These are phyloP conservation scores for Ceriops decandra DNA, from an alignment of 345 rosid genomes.

Conservation along the genomic window DNA sequence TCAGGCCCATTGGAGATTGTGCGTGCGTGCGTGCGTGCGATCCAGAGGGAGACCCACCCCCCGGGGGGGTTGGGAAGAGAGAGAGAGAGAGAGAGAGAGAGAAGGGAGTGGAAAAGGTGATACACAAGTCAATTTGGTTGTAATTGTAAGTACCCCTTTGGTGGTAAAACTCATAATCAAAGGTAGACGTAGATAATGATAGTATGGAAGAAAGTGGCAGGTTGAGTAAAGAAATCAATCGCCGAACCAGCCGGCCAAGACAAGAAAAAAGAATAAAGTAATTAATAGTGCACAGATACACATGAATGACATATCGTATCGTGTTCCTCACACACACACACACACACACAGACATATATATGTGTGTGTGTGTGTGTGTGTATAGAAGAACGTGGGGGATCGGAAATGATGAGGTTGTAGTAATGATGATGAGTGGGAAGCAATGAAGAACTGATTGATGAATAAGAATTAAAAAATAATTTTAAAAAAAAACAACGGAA, in stretches of 20 bases:
- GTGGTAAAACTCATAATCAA: conserved; percentile 31
- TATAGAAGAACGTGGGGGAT: neutral
- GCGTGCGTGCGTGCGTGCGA: too few species aligned
- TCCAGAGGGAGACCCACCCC: too few species aligned
- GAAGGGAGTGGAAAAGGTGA: neutral
- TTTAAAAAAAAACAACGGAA: neutral
- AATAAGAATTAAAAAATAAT: neutral
- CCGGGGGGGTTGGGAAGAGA: neutral
- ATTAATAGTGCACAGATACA: neutral
- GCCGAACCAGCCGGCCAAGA: conserved; percentile 16
- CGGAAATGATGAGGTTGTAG: conserved; percentile 19
- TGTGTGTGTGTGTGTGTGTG: too few species aligned
- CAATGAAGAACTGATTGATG: neutral
- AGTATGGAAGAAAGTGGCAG: conserved; percentile 30
- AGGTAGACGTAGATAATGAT: conserved; percentile 25
- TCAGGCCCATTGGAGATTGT: too few species aligned
- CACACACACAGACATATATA: too few species aligned
- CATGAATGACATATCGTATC: neutral
- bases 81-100: conserved; percentile 8
- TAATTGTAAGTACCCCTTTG: conserved; percentile 39
- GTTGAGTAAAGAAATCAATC: conserved; percentile 22
- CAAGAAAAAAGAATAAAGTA: conserved; percentile 1
- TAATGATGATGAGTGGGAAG: conserved; percentile 23
- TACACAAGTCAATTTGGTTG: conserved; percentile 31
- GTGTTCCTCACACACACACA: too few species aligned